phyloP scores from a whole-genome alignment of 2,329 filamentous ascomycete species.

The Huntiella bhutanensis region DNA sequence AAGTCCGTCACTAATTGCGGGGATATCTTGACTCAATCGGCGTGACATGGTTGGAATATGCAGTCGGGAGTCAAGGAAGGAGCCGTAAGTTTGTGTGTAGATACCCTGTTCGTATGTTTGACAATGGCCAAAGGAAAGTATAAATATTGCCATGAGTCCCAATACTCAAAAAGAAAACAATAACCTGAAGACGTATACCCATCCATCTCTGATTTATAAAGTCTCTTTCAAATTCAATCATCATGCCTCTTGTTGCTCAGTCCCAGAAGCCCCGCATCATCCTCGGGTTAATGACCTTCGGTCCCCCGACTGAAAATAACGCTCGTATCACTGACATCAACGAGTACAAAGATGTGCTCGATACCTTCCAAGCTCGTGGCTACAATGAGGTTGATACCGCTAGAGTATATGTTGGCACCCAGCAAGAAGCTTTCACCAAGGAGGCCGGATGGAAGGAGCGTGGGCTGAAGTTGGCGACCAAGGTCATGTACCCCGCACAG shows the following conservation, averaged over 20 bases:
- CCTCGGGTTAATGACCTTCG: constrained; percentile 76
- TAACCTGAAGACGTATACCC: no score
- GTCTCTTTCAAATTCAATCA: constrained; percentile 11
- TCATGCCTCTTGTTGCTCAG: constrained; percentile 28
- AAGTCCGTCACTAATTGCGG: no score
- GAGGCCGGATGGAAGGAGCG: constrained; percentile 62
- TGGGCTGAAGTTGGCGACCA: constrained; percentile 61
- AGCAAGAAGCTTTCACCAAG: constrained; percentile 62
- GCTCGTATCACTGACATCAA: constrained; percentile 50
- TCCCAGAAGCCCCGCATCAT: constrained; percentile 47
- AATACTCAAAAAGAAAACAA: no score
- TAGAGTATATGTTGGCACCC: constrained; percentile 48
- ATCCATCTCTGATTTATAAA: no score
- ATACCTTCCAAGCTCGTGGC: constrained; percentile 57
- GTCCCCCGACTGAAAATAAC: constrained; percentile 39
- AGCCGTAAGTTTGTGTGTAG: no score
- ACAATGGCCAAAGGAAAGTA: no score
- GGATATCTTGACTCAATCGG: no score
- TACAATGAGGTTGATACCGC: constrained; percentile 80
- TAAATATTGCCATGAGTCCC: no score
- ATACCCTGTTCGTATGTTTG: no score
- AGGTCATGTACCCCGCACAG: constrained; percentile 43
- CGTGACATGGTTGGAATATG: no score
- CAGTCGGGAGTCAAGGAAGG: no score
- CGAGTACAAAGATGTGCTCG: constrained; percentile 53